Percentiles rank a stretch among this genome's conserved stretches.
Evolutionary conservation across 1,139 yeast species (phyloP).

Genomic region (Geotrichum candidum): DNA sequence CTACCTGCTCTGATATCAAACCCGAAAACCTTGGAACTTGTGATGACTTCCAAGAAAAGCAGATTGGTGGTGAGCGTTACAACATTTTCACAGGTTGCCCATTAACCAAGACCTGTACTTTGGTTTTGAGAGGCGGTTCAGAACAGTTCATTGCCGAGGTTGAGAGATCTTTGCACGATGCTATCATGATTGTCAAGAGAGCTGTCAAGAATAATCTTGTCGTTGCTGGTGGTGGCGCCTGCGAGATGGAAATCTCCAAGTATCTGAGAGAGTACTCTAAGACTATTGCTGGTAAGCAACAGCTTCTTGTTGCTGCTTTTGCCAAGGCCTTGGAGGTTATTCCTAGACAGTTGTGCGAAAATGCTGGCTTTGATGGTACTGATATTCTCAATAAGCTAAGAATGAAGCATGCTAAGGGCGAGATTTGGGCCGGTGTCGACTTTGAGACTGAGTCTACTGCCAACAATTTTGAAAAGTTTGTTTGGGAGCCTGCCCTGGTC

Average conservation of each 20-base stretch:
- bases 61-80: slow-evolving; percentile 92
- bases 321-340: slow-evolving; percentile 93
- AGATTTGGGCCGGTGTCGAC: slow-evolving; percentile 86
- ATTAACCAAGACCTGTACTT: slow-evolving; percentile 85
- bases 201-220: slow-evolving; percentile 80
- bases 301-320: slow-evolving; percentile 80
- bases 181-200: slow-evolving; percentile 95
- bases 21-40: slow-evolving; percentile 80
- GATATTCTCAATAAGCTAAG: slow-evolving; percentile 85
- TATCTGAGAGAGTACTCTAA: slow-evolving; percentile 81
- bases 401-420: slow-evolving; percentile 92
- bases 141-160: slow-evolving; percentile 98
- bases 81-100: slow-evolving; percentile 92
- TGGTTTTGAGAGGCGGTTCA: slow-evolving; percentile 93
- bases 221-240: slow-evolving; percentile 99
- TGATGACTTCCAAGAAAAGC: slow-evolving; percentile 80
- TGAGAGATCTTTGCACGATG: slow-evolving; percentile 94
- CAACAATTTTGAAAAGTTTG: slow-evolving; percentile 77
- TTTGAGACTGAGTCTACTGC: slow-evolving; percentile 77
- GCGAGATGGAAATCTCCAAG: slow-evolving; percentile 93
- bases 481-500: slow-evolving; percentile 97
- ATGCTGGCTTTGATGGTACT: slow-evolving; percentile 95
- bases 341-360: slow-evolving; percentile 95
- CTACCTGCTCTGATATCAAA: slow-evolving; percentile 77
- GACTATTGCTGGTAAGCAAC: slow-evolving; percentile 92